Base-by-base conservation (phyloP, 2,329 filamentous ascomycete genomes). In the Fusarium caatingaense region DNA sequence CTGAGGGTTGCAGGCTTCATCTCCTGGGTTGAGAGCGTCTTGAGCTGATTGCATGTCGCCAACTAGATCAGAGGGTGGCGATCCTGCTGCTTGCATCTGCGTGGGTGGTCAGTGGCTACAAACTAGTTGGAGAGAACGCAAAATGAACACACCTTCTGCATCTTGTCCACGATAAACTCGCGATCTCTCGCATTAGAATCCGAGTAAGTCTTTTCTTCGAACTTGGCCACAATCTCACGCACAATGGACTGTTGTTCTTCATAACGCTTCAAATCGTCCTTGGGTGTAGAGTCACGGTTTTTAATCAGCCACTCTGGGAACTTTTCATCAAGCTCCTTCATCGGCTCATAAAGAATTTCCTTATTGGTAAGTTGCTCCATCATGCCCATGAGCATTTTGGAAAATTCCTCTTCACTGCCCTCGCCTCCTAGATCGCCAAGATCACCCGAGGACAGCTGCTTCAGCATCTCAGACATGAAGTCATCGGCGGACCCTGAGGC, bases 301-400 rank as follows among this genome's bases (percentile, higher is more conserved):
- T 92, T 91, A 74, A 88, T 87, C 78, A 99, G 86, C 95, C 96
- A 99, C 4, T 82, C 89, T 0, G 94, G 95, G 77, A 96, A 99
- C 80, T 98, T 98, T 56, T 93, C 91, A 79, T 97, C 84, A 49
- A 99, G 84, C 81, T 99, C 96, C 83, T 97, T 97, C 94, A 99
- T 98, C 4, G 96, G 96, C 82, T 99, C 95, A 78, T 98, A 98
- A 53, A 99, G 82, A 68, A 99, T 98, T 73, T 98, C 96, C 84
- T 97, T 98, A 80, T 97, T 97, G 6, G 96, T 98, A 68, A 99
- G 86, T 80, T 99, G 94, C 82, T 98, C 93, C 95, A 99, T 98
- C 93, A 98, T 97, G 56, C 92, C 93, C 86, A 97, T 89, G 64
- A 99, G 88, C 89, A 98, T 93, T 82, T 97, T 95, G 60, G 93